Conservation (phyloP, 83 land plant species). For the Picea abies region DNA sequence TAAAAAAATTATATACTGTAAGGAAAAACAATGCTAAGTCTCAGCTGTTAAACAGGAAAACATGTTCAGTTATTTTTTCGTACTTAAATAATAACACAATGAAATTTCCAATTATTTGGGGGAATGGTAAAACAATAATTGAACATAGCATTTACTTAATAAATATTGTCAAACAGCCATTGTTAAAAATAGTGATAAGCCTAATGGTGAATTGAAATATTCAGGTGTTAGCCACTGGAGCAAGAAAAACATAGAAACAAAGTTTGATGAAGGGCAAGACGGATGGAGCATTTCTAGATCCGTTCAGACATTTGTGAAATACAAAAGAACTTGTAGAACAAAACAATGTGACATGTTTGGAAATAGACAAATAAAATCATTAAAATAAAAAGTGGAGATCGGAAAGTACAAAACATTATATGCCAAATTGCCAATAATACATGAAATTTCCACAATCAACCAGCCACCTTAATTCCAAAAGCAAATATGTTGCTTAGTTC, state of each 20-base stretch:
- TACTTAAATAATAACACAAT: neutral
- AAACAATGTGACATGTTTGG: neutral
- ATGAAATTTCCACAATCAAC: neutral
- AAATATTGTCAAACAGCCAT: neutral
- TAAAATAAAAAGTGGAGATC: neutral
- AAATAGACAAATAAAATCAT: neutral
- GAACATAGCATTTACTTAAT: neutral
- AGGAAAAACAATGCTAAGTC: no score
- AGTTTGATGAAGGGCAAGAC: neutral
- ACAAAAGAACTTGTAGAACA: neutral
- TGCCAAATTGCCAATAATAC: neutral
- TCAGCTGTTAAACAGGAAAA: no score
- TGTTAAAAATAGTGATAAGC: neutral
- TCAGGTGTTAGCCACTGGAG: neutral
- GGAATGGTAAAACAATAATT: neutral
- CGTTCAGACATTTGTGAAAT: neutral
- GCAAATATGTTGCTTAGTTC: neutral
- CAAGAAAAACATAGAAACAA: no score
- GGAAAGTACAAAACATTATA: neutral
- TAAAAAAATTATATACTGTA: no score
- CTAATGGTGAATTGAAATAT: neutral
- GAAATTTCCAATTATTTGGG: neutral
- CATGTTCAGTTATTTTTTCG: no score
- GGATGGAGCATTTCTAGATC: neutral
- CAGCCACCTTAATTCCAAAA: neutral